Evolutionary conservation across 768 basidiomycete genomes (phyloP).

Genomic region (Tephrocybe sp.): DNA sequence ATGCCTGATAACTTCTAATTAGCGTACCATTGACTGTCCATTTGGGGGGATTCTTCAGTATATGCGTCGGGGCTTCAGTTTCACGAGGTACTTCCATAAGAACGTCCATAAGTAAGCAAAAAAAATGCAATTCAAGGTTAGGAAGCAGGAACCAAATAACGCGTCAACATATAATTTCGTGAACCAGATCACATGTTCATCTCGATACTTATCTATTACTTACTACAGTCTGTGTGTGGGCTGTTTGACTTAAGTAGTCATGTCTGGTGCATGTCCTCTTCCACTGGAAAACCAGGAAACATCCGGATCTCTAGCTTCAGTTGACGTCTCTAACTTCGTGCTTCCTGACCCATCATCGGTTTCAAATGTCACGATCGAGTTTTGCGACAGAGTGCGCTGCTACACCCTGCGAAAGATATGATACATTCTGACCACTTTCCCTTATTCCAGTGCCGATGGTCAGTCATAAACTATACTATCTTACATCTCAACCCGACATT

Average conservation of each 20-base stretch:
- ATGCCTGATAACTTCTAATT: not conserved
- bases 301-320: constrained; percentile 4
- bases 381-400: constrained; percentile 83
- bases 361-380: constrained; percentile 79
- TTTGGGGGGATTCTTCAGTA: constrained; percentile 17
- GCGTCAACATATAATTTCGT: constrained; percentile 35
- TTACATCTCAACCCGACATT: constrained; percentile 1
- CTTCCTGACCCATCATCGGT: constrained; percentile 43
- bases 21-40: constrained; percentile 65
- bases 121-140: not conserved
- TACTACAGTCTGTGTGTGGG: no score
- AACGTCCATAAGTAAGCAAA: constrained; percentile 11
- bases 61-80: not conserved
- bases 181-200: constrained; percentile 29
- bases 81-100: constrained; percentile 13
- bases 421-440: not conserved
- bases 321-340: constrained; percentile 53
- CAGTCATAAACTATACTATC: constrained; percentile 18
- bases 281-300: constrained; percentile 1
- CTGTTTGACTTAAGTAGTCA: not conserved
- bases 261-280: constrained; percentile 3
- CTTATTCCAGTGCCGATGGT: constrained; percentile 73
- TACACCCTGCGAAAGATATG: constrained; percentile 10
- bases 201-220: no score
- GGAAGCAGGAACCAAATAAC: constrained; percentile 38